Conservation (phyloP, 345 rosid genomes). For the Arabidopsis suecica region DNA sequence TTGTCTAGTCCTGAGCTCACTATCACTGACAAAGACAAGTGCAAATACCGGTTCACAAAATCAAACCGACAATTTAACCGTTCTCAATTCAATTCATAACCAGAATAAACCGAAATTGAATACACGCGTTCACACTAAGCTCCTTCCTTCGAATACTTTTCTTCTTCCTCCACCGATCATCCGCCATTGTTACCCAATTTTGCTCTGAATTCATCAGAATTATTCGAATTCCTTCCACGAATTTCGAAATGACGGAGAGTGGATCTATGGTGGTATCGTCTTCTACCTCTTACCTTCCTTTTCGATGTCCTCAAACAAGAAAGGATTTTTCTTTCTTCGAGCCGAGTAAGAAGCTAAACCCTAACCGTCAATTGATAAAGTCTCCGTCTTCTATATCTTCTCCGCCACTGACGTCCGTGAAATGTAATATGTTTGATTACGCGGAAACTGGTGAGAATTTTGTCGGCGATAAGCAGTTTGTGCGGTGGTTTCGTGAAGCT, state of each 20-base stretch:
- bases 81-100: not conserved
- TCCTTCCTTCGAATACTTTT: not conserved
- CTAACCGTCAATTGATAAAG: conserved; percentile 4
- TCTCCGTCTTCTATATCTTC: not conserved
- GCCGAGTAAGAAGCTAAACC: conserved; percentile 10
- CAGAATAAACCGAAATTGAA: conserved; percentile 4
- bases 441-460: conserved; percentile 45
- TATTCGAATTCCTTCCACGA: not conserved
- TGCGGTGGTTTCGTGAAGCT: conserved; percentile 91
- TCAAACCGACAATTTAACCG: not conserved
- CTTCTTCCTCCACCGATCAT: conserved; percentile 27
- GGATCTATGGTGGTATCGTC: conserved; percentile 32
- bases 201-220: conserved; percentile 13
- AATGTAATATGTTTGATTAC: conserved; percentile 47
- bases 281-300: conserved; percentile 17
- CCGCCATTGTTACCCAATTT: conserved; percentile 15
- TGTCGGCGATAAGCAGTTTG: conserved; percentile 70
- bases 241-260: conserved; percentile 21
- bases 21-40: not conserved
- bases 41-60: not conserved
- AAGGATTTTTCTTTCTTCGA: conserved; percentile 16
- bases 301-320: conserved; percentile 17
- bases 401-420: not conserved
- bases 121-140: not conserved
- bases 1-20: not conserved